Percentiles rank a stretch among this genome's conserved stretches.
phyloP scores from a whole-genome alignment of 2,329 filamentous ascomycete genomes.

The Apiospora saccharicola region DNA sequence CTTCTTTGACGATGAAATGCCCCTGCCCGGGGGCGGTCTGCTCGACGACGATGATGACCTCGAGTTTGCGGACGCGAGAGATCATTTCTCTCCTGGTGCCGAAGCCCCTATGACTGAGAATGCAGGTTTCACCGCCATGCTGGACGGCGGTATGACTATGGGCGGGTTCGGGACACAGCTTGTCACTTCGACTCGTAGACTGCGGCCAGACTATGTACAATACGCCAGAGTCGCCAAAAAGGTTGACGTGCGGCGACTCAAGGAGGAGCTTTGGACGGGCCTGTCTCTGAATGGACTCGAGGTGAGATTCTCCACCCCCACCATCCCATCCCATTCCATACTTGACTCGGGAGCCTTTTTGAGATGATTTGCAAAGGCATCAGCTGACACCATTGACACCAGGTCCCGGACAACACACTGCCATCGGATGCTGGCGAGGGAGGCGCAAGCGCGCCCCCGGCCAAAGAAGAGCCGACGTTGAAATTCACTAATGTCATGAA shows the following conservation, averaged over 20 bases:
- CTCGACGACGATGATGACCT: conserved; percentile 72
- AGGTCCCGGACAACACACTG: conserved; percentile 41
- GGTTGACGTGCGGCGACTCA: conserved; percentile 72
- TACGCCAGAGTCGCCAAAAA: conserved; percentile 76
- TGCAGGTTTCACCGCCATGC: conserved; percentile 56
- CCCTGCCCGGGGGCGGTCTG: conserved; percentile 66
- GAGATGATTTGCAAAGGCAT: background rate
- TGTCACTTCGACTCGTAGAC: conserved; percentile 68
- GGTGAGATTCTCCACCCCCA: conserved; percentile 47
- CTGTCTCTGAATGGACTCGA: conserved; percentile 64
- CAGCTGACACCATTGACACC: conserved; percentile 19
- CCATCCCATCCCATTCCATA: background rate
- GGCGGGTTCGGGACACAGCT: conserved; percentile 70
- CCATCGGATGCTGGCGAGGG: conserved; percentile 32
- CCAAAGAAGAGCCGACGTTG: conserved; percentile 61
- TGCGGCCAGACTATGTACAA: conserved; percentile 73
- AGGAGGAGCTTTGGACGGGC: conserved; percentile 75
- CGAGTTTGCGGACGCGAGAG: conserved; percentile 81
- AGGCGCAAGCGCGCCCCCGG: conserved; percentile 22
- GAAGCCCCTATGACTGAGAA: conserved; percentile 57
- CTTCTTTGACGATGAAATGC: conserved; percentile 90
- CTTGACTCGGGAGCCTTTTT: background rate
- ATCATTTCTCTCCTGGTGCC: conserved; percentile 75
- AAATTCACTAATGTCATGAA: conserved; percentile 95
- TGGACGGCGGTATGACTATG: conserved; percentile 56